Conservation (phyloP, 352 stramenopile species). For the Globisporangium emineosum region DNA sequence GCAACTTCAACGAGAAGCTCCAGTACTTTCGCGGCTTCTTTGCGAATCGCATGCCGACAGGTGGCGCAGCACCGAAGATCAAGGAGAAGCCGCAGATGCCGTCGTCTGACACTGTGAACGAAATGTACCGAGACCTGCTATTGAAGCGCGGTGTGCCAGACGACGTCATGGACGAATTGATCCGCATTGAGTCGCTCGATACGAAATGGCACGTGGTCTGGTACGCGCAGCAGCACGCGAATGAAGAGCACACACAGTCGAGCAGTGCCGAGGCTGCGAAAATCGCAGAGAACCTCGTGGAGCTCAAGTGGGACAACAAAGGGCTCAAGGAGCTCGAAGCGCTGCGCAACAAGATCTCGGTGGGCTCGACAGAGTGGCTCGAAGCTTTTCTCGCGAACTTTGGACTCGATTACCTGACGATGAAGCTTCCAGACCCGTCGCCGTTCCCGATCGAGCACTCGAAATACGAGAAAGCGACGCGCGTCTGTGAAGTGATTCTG, state of each 20-base stretch:
- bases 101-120: conserved; percentile 71
- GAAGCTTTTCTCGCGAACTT: conserved; percentile 73
- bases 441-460: conserved; percentile 76
- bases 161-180: conserved; percentile 81
- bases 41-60: conserved; percentile 73
- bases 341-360: conserved; percentile 66
- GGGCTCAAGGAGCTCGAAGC: conserved; percentile 71
- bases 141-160: conserved; percentile 76
- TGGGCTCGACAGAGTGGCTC: conserved; percentile 71
- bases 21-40: conserved; percentile 87
- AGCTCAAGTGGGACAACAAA: conserved; percentile 83
- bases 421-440: conserved; percentile 82
- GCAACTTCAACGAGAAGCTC: conserved; percentile 84
- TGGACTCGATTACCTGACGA: conserved; percentile 80
- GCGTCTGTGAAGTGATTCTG: conserved; percentile 72
- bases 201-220: conserved; percentile 87
- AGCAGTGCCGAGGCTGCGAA: conserved; percentile 57
- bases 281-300: conserved; percentile 71
- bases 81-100: conserved; percentile 64
- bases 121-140: conserved; percentile 84
- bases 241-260: conserved; percentile 58
- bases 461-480: conserved; percentile 78
- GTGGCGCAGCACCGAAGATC: conserved; percentile 56
- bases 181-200: conserved; percentile 78
- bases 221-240: conserved; percentile 82